Conservation (phyloP, 352 stramenopile species). For the Phytophthora europaea region DNA sequence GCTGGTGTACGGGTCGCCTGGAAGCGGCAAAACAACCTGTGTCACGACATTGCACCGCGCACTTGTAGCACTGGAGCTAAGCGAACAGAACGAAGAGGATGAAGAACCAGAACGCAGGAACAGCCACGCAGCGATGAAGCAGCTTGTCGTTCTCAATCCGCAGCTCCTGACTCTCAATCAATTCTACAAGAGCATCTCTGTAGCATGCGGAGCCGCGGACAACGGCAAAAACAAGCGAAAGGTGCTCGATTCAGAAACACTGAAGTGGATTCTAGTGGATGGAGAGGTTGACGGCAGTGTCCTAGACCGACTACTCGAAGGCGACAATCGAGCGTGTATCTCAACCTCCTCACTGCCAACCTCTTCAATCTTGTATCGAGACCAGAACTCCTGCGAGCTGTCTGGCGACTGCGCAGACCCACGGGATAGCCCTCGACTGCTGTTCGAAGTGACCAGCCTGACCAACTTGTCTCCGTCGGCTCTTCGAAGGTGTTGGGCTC, state of each 20-base stretch:
- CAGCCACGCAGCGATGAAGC: conserved; percentile 9
- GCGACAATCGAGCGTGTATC: conserved; percentile 20
- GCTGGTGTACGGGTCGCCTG: conserved; percentile 50
- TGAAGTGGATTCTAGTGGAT: conserved; percentile 48
- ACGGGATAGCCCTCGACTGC: conserved; percentile 12
- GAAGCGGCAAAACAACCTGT: conserved; percentile 59
- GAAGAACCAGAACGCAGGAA: conserved; percentile 10
- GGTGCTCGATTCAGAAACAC: neutral
- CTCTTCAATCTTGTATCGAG: conserved; percentile 24
- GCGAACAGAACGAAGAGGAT: conserved; percentile 32
- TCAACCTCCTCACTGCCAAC: conserved; percentile 21
- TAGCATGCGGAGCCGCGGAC: conserved; percentile 7
- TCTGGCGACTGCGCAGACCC: conserved; percentile 15
- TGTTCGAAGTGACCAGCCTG: conserved; percentile 38
- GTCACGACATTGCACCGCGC: conserved; percentile 61
- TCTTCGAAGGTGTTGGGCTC: conserved; percentile 27
- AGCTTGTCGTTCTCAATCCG: conserved; percentile 48
- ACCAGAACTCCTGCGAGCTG: conserved; percentile 6
- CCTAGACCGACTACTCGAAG: conserved; percentile 42
- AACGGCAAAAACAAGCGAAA: neutral
- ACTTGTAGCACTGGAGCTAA: conserved; percentile 53
- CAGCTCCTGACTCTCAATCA: conserved; percentile 42
- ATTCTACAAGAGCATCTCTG: conserved; percentile 36
- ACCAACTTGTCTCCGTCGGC: conserved; percentile 32
- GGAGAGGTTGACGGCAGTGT: conserved; percentile 33